These are phyloP conservation scores for Kappamyces sp. DNA, from an alignment of 192 early-diverging fungal genomes.

Conservation along the genomic window DNA sequence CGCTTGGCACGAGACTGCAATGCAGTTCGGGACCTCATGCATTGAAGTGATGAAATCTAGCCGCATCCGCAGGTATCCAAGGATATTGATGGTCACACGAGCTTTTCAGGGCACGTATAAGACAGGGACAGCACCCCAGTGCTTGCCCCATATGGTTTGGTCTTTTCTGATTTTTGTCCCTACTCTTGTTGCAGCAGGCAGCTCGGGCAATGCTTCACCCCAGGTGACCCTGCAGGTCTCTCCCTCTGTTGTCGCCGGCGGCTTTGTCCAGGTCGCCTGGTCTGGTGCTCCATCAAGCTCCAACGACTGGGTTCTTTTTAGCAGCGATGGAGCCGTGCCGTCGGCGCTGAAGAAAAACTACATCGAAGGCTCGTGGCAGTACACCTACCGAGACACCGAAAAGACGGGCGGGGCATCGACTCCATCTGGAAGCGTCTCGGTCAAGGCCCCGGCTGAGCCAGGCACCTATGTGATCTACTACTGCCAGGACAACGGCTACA, in stretches of 20 bases:
- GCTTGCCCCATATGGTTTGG: too few relatives aligned
- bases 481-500: slow-evolving; percentile 12
- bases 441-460: slow-evolving; percentile 18
- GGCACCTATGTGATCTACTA: slow-evolving; percentile 15
- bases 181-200: too few relatives aligned
- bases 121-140: too few relatives aligned
- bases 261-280: slow-evolving; percentile 1
- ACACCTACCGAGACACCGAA: slow-evolving; percentile 12
- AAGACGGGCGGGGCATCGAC: background rate
- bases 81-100: too few relatives aligned
- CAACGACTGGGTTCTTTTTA: slow-evolving; percentile 12
- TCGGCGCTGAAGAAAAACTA: background rate
- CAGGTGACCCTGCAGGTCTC: too few relatives aligned
- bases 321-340: background rate
- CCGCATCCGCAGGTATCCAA: too few relatives aligned
- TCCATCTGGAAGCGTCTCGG: slow-evolving; percentile 5
- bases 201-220: too few relatives aligned
- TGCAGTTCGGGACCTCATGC: too few relatives aligned
- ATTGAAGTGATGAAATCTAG: too few relatives aligned
- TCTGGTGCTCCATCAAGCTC: background rate
- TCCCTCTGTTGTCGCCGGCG: background rate
- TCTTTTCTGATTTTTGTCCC: too few relatives aligned
- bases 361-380: slow-evolving; percentile 20
- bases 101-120: too few relatives aligned
- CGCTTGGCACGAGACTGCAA: too few relatives aligned